Base-by-base conservation (phyloP, 2,329 filamentous ascomycete genomes). In the Arthrobotrys sphaeroides region DNA sequence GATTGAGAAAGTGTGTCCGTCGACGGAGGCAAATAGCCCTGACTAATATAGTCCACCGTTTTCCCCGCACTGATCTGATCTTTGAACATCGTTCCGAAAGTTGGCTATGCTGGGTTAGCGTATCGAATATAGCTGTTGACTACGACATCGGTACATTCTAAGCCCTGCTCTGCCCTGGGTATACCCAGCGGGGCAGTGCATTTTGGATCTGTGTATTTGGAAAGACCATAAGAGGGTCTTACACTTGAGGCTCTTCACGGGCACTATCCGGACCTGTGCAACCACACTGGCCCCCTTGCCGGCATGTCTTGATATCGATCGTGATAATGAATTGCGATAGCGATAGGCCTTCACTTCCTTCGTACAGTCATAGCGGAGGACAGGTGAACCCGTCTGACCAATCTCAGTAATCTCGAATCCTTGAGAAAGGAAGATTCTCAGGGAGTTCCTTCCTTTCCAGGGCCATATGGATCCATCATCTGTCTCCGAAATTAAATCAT, bases 171-270 rank as follows among this genome's bases (percentile, higher is more conserved):
- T 38, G 24, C 40, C 53, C 31, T 4, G 31, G 10, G 10, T 38
- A 16, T 49, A 24, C 59, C 13, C 3, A 49, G 28, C 40, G 26
- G 38, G 26, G 53, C 65, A 40, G 59, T 42, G 53, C 31, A 38
- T 22, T 53, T 16, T 26, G 26, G 16, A 16, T 60, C 22, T 42
- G 5, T 64, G 1, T 28, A 62, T 70, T 70, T 70, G 57, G 42
- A 67, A 67, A 26, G 22, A 31, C n/a, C n/a, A n/a, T n/a, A 55
- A 36, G 49, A 6, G 28, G 28, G 53, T 60, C 42, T 69, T 28
- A 49, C 36, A 33, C 26, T 16, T 70, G 66, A 61, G 66, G 57
- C 66, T 70, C 55, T 38, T 55, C 28, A 53, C 55, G 22, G 31
- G 9, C n/a, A 20, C 36, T 38, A 61, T n/a, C 20, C 43, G 55